These are phyloP conservation scores for Neoboletus magnificus DNA, from an alignment of 768 basidiomycete species.

Conservation along the genomic window DNA sequence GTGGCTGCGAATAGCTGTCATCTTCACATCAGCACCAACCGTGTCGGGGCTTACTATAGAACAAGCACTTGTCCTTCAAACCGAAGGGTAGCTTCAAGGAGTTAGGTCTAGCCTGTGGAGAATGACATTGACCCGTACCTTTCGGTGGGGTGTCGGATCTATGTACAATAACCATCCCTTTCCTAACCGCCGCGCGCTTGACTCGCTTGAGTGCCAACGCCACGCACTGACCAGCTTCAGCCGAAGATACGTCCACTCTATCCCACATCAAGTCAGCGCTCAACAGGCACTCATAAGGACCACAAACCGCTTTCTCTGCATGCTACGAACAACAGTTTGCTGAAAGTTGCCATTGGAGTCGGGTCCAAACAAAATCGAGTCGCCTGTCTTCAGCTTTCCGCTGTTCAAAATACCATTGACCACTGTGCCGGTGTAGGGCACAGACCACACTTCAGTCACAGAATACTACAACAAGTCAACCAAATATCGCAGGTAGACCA, in stretches of 20 bases:
- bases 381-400: slow-evolving; percentile 73
- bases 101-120: not conserved
- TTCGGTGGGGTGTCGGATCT: slow-evolving; percentile 75
- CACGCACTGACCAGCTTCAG: slow-evolving; percentile 95
- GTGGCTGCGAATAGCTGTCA: slow-evolving; percentile 47
- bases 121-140: slow-evolving; percentile 41
- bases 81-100: slow-evolving; percentile 58
- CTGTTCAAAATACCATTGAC: slow-evolving; percentile 81
- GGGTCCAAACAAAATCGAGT: slow-evolving; percentile 82
- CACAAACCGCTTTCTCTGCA: slow-evolving; percentile 85
- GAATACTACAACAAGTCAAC: slow-evolving; percentile 54
- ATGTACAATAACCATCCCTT: slow-evolving; percentile 91
- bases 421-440: slow-evolving; percentile 82
- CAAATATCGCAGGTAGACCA: not conserved
- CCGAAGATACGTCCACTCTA: slow-evolving; percentile 76
- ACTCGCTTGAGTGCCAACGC: slow-evolving; percentile 91
- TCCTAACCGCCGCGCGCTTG: slow-evolving; percentile 73
- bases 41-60: slow-evolving; percentile 64
- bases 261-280: not conserved
- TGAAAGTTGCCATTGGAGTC: slow-evolving; percentile 90
- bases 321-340: slow-evolving; percentile 77
- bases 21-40: not conserved
- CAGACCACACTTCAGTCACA: slow-evolving; percentile 84
- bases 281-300: not conserved
- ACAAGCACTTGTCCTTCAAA: slow-evolving; percentile 96